Conservation (phyloP, 345 rosid species). For the Syzygium jambos region DNA sequence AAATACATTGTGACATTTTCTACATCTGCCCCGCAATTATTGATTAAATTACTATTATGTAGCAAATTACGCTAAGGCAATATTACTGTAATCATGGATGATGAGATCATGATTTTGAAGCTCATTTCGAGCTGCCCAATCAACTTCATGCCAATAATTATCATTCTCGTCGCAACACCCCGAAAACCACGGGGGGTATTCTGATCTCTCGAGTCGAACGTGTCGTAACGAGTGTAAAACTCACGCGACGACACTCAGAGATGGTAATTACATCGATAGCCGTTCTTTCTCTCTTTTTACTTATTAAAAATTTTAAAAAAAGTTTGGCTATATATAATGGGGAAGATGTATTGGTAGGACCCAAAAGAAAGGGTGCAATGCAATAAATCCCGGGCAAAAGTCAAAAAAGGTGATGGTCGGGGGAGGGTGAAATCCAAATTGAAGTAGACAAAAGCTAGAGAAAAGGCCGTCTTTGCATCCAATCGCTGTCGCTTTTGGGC, state of each 20-base stretch:
- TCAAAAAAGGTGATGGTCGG: not conserved
- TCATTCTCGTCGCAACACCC: not conserved
- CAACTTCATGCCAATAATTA: not conserved
- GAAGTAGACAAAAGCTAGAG: not conserved
- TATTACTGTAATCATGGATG: not conserved
- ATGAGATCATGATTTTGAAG: not conserved
- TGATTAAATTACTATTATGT: accelerated
- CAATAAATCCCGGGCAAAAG: not conserved
- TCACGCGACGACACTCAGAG: accelerated
- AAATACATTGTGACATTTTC: not conserved
- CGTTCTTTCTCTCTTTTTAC: not conserved
- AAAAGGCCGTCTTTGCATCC: not conserved
- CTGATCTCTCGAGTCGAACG: not conserved
- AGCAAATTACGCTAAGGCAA: not conserved
- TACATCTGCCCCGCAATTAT: accelerated
- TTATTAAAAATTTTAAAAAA: not conserved
- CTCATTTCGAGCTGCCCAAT: not conserved
- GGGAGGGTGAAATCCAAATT: not conserved
- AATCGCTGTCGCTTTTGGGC: not conserved
- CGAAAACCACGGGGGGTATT: not conserved
- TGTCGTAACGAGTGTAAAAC: not conserved
- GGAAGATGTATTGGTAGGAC: not conserved
- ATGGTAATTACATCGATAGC: accelerated
- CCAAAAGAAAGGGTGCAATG: not conserved
- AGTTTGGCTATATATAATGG: not conserved